Base-by-base conservation (phyloP, 306 rosid species). In the Lathyrus sativus region DNA sequence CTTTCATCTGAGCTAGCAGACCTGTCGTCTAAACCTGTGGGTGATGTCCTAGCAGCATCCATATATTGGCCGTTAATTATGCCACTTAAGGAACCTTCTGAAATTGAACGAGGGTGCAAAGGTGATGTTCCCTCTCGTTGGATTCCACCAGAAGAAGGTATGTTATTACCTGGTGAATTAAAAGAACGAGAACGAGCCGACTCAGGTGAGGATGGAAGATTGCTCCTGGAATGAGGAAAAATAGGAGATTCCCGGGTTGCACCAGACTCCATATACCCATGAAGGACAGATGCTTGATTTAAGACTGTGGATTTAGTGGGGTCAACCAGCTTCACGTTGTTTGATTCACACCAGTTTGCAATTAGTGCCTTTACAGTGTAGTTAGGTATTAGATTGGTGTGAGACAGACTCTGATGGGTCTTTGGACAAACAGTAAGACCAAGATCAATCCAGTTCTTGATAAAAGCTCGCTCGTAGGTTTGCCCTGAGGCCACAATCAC, bases 401-500 rank as follows among this genome's bases (percentile, higher is more conserved):
- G 99, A 73, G 86, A 87, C 76, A 95, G 80, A 44, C 89, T 81
- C 81, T 95, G 99, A 42, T 96, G 86, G 6, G 99, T 95, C 91
- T 90, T 95, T 4, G 99, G 99, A 82, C 99, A 95, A 76, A 95
- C 95, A 14, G 89, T 87, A 67, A 95, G 91, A 53, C 92, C 96
- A 56, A 88, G 83, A 81, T 84, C 89, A 75, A 95, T 95, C 99
- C 99, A 95, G 61, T 85, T 85, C 82, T 85, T 90, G 57, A 95
- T 95, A 81, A 84, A 95, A 62, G 80, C 79, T 63, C 95, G 87
- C 84, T 95, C 99, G 72, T 95, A 95, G 37, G 99, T 95, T 83
- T 95, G 99, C 72, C 99, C 99, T 19, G 99, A 95, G 46, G 97
- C 93, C 83, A 95, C 99, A 45, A 95, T 95, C 62, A 95, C 96